Evolutionary conservation across 495 filamentous ascomycete species (phyloP).

Genomic region (Hypoxylon perforatum): DNA sequence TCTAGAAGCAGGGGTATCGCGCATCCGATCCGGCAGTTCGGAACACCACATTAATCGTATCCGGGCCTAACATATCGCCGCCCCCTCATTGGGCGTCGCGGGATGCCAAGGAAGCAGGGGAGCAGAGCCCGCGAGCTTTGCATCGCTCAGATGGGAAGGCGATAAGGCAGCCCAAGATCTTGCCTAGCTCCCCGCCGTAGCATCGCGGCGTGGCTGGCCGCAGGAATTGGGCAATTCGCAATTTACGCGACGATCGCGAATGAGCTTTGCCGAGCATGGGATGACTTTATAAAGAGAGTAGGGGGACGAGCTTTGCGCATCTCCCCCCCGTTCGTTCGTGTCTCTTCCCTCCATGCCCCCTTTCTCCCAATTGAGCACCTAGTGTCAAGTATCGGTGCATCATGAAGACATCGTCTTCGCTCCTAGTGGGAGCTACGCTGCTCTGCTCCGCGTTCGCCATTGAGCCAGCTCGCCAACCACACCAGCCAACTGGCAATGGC

Average conservation of each 20-base stretch:
- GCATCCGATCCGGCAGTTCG: slow-evolving; percentile 39
- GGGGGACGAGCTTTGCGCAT: not conserved
- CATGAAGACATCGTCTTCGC: slow-evolving; percentile 29
- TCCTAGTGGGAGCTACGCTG: slow-evolving; percentile 30
- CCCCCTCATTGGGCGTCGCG: slow-evolving; percentile 18
- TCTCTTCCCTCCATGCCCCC: not conserved
- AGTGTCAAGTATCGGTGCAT: not conserved
- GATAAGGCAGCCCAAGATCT: slow-evolving; percentile 32
- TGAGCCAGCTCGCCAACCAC: slow-evolving; percentile 51
- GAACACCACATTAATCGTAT: slow-evolving; percentile 9
- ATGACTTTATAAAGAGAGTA: slow-evolving; percentile 15
- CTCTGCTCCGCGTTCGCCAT: slow-evolving; percentile 44
- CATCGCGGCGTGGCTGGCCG: slow-evolving; percentile 20
- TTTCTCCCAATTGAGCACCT: not conserved
- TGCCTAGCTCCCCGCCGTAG: slow-evolving; percentile 31
- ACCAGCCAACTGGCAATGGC: slow-evolving; percentile 51
- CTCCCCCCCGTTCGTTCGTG: not conserved
- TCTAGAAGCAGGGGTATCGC: not conserved
- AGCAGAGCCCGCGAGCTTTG: slow-evolving; percentile 13
- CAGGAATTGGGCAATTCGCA: slow-evolving; percentile 27
- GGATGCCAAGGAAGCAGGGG: slow-evolving; percentile 33
- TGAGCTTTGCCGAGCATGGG: slow-evolving; percentile 19
- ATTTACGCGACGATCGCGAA: slow-evolving; percentile 38
- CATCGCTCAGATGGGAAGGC: slow-evolving; percentile 32
- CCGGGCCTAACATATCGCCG: slow-evolving; percentile 11